Percentiles rank a stretch among this genome's conserved stretches.
phyloP scores from a whole-genome alignment of 495 filamentous ascomycete genomes.

The Diplogelasinospora grovesii region DNA sequence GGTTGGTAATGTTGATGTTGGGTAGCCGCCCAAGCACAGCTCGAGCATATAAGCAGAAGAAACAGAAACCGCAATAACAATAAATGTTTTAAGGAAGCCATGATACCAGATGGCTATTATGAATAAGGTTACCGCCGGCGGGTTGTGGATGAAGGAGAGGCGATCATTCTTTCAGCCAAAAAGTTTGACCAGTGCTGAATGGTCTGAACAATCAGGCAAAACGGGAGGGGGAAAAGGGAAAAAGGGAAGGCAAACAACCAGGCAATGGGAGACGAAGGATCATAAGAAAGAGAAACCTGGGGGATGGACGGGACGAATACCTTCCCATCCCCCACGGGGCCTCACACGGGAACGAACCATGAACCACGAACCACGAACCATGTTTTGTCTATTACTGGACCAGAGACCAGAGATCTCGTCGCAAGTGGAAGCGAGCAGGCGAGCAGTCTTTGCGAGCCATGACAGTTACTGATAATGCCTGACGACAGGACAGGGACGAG shows the following conservation, averaged over 20 bases:
- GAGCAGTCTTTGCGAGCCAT: no score
- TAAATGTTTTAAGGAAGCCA: slow-evolving; percentile 1
- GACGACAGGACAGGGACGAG: no score
- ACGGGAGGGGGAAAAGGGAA: slow-evolving; percentile 13
- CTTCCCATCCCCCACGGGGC: no score
- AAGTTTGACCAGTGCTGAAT: neutral
- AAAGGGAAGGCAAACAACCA: slow-evolving; percentile 7
- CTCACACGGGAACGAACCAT: no score
- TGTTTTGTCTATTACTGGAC: no score
- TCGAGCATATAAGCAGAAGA: slow-evolving; percentile 12
- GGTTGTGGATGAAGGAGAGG: slow-evolving; percentile 10
- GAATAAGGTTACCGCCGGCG: slow-evolving; percentile 21
- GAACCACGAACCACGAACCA: no score
- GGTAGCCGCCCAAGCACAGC: slow-evolving; percentile 16
- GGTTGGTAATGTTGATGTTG: neutral
- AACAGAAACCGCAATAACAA: slow-evolving; percentile 11
- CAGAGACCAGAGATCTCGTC: no score
- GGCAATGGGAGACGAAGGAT: slow-evolving; percentile 2
- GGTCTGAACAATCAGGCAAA: slow-evolving; percentile 15
- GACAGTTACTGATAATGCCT: no score
- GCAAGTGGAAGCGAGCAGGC: no score
- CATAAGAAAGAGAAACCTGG: slow-evolving; percentile 6
- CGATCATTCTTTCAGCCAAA: slow-evolving; percentile 29
- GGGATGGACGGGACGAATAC: neutral
- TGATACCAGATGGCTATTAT: no score